A percentile compares a stretch with the other conserved stretches of the same genome.
Evolutionary conservation across 805 yeast species (phyloP).

Genomic region (Nakazawaea populi): DNA sequence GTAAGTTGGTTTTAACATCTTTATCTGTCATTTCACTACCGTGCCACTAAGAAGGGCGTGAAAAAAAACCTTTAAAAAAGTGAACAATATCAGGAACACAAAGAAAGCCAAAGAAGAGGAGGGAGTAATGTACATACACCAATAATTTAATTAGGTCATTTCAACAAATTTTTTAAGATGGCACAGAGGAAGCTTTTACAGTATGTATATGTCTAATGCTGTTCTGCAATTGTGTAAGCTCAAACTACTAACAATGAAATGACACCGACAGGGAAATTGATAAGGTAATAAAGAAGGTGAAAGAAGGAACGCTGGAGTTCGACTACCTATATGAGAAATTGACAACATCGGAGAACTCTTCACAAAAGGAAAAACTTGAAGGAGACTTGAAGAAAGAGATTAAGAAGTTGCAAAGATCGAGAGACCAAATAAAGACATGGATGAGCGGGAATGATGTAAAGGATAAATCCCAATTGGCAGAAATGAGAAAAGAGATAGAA

Average conservation of each 20-base stretch:
- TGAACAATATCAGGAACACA: neutral
- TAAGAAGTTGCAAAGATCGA: constrained; percentile 50
- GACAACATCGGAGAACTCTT: constrained; percentile 39
- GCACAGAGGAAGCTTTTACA: constrained; percentile 33
- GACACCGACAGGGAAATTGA: constrained; percentile 41
- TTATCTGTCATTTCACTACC: too few relatives aligned
- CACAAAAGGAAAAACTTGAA: constrained; percentile 54
- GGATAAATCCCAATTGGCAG: constrained; percentile 37
- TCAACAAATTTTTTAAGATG: constrained; percentile 16
- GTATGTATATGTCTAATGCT: constrained; percentile 18
- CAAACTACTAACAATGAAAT: too few relatives aligned
- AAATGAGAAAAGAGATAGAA: constrained; percentile 34
- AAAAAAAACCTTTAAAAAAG: neutral
- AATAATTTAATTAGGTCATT: neutral
- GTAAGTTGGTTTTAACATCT: too few relatives aligned
- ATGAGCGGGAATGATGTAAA: constrained; percentile 48
- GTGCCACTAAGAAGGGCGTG: neutral
- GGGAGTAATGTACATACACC: neutral
- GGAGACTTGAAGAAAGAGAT: constrained; percentile 53
- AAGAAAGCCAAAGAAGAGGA: neutral
- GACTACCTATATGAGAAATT: constrained; percentile 53
- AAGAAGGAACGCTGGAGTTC: constrained; percentile 50
- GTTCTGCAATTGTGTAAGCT: too few relatives aligned
- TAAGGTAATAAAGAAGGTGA: constrained; percentile 54
- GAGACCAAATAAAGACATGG: constrained; percentile 59